Evolutionary conservation across 495 filamentous ascomycete species (phyloP).

Genomic region (Penicillium turbatum): DNA sequence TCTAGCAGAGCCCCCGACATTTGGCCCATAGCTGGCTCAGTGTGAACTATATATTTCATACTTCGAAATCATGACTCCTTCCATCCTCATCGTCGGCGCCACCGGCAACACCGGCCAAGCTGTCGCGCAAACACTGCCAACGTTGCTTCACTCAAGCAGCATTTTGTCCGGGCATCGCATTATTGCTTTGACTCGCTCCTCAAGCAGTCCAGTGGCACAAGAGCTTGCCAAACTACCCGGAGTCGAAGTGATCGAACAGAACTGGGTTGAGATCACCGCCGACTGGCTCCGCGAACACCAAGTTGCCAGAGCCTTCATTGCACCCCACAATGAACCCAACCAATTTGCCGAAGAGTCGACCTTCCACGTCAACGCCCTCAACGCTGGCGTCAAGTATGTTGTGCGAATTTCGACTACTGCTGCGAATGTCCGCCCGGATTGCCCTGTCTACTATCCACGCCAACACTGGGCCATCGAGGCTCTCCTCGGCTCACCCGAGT

Average conservation of each 20-base stretch:
- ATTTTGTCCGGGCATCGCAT: slow-evolving; percentile 20
- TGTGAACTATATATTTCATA: too few relatives aligned
- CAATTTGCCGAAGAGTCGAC: slow-evolving; percentile 43
- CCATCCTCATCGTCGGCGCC: slow-evolving; percentile 29
- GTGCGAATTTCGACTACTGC: slow-evolving; percentile 46
- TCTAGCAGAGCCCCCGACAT: too few relatives aligned
- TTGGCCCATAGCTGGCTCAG: too few relatives aligned
- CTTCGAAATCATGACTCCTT: neutral
- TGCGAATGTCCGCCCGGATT: slow-evolving; percentile 40
- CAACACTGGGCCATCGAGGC: slow-evolving; percentile 45
- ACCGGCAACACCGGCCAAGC: slow-evolving; percentile 39
- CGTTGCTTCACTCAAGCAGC: neutral
- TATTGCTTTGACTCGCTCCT: slow-evolving; percentile 39
- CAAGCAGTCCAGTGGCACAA: slow-evolving; percentile 27
- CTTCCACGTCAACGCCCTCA: slow-evolving; percentile 35
- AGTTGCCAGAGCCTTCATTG: slow-evolving; percentile 40
- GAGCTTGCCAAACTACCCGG: slow-evolving; percentile 32
- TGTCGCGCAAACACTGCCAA: slow-evolving; percentile 31
- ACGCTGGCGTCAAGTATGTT: slow-evolving; percentile 44
- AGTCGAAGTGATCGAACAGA: slow-evolving; percentile 40
- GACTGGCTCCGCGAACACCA: slow-evolving; percentile 41
- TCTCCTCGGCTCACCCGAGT: slow-evolving; percentile 36
- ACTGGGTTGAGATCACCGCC: slow-evolving; percentile 40
- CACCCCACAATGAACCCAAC: slow-evolving; percentile 34
- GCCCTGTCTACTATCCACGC: slow-evolving; percentile 37